Conservation (phyloP, 768 basidiomycete species). For the Pilatotrama ljubarskyi region DNA sequence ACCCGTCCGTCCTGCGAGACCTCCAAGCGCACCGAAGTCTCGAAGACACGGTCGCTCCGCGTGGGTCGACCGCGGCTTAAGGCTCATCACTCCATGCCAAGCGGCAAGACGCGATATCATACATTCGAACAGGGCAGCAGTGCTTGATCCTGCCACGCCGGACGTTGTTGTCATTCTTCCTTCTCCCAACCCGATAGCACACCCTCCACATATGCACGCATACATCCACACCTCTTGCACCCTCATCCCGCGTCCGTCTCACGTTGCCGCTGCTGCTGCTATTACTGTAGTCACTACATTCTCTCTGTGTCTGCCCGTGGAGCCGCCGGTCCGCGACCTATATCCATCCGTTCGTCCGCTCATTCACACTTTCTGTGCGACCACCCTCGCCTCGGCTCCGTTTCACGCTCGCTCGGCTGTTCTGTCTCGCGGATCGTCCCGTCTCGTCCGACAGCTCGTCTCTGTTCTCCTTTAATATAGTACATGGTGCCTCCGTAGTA, state of each 20-base stretch:
- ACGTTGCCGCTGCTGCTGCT: slow-evolving; percentile 3
- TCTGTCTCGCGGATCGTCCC: slow-evolving; percentile 14
- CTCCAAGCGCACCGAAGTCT: slow-evolving; percentile 85
- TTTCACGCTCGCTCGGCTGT: slow-evolving; percentile 10
- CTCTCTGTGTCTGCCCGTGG: slow-evolving; percentile 9
- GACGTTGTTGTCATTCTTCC: slow-evolving; percentile 17
- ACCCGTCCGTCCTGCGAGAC: slow-evolving; percentile 86
- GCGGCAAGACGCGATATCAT: slow-evolving; percentile 12
- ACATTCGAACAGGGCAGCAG: slow-evolving; percentile 19
- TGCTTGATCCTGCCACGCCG: slow-evolving; percentile 18
- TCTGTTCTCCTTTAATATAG: slow-evolving; percentile 4
- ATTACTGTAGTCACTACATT: slow-evolving; percentile 12
- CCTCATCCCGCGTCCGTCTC: slow-evolving; percentile 6
- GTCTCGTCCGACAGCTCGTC: slow-evolving; percentile 13
- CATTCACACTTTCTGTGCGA: background rate
- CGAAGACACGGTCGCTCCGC: slow-evolving; percentile 43
- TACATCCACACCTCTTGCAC: slow-evolving; percentile 11
- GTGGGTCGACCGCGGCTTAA: slow-evolving; percentile 7
- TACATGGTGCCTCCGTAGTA: slow-evolving; percentile 14
- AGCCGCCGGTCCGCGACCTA: slow-evolving; percentile 12
- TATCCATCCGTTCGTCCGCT: slow-evolving; percentile 8
- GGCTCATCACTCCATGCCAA: background rate
- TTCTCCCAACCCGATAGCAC: background rate
- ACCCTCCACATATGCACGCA: slow-evolving; percentile 8
- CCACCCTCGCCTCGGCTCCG: slow-evolving; percentile 1